Conservation (phyloP, 2,329 filamentous ascomycete species). For the Zalaria sp. region DNA sequence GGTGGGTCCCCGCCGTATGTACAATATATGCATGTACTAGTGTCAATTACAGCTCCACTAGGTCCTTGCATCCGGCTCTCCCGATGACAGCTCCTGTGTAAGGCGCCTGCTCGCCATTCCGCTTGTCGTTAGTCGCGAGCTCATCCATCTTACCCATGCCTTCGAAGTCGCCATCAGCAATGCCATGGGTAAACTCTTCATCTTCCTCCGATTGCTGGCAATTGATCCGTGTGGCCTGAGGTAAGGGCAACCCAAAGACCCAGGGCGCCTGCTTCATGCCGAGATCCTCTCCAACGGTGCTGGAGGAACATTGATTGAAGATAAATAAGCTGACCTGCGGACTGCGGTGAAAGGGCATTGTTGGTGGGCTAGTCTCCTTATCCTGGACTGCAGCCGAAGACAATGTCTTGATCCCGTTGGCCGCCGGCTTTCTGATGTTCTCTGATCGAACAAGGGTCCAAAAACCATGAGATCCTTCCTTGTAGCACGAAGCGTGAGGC, state of each 20-base stretch:
- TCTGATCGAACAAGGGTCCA: constrained; percentile 21
- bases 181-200: constrained; percentile 1
- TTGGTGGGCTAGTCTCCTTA: constrained; percentile 89
- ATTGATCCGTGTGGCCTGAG: constrained; percentile 1
- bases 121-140: not conserved
- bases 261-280: constrained; percentile 5
- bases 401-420: not conserved
- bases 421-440: not conserved
- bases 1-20: too few relatives aligned
- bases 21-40: too few relatives aligned
- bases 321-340: constrained; percentile 66
- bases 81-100: not conserved
- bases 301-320: constrained; percentile 28
- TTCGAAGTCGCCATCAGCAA: constrained; percentile 6
- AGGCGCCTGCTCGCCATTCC: not conserved
- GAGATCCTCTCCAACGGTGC: constrained; percentile 9
- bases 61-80: not conserved
- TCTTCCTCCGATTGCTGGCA: constrained; percentile 1
- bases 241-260: constrained; percentile 3
- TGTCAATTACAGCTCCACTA: not conserved
- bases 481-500: constrained; percentile 10
- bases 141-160: constrained; percentile 7
- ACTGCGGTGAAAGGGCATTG: constrained; percentile 92
- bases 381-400: constrained; percentile 40
- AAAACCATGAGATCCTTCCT: constrained; percentile 19